Percentiles rank a stretch among this genome's conserved stretches.
Conservation (phyloP, 345 rosid species). For the Eucalyptus cladocalyx region DNA sequence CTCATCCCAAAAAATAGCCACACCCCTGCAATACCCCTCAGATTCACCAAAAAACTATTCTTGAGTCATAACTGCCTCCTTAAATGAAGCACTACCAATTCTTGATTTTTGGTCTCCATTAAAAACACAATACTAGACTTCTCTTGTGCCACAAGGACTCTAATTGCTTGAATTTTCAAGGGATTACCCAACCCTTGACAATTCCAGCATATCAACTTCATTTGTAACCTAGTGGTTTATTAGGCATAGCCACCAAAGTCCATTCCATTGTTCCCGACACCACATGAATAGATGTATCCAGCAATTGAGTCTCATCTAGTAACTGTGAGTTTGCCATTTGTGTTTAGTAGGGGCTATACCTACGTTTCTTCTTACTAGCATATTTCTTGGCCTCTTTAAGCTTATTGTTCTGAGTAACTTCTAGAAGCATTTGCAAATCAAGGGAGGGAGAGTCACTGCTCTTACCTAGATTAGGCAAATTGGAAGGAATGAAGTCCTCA, state of each 20-base stretch:
- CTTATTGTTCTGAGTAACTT: too few relatives aligned
- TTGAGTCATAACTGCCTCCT: not conserved
- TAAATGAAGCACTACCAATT: not conserved
- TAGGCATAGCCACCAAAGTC: not conserved
- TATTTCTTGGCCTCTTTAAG: not conserved
- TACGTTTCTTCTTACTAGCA: not conserved
- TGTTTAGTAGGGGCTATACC: too few relatives aligned
- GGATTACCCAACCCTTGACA: not conserved
- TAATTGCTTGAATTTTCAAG: not conserved
- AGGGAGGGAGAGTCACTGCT: not conserved
- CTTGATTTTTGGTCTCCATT: not conserved
- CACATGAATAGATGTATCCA: not conserved
- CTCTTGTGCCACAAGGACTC: not conserved
- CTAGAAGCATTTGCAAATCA: not conserved
- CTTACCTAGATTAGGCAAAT: not conserved
- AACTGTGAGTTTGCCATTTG: too few relatives aligned
- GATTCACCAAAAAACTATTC: not conserved
- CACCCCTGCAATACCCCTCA: fast-evolving
- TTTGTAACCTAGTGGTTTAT: not conserved
- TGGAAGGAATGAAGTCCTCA: not conserved
- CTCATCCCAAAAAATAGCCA: not conserved
- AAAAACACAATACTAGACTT: not conserved
- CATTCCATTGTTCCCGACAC: not conserved
- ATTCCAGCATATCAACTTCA: not conserved
- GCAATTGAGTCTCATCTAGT: not conserved